A percentile compares a stretch with the other conserved stretches of the same genome.
Conservation (phyloP, 345 rosid species). For the Gossypium rotundifolium region DNA sequence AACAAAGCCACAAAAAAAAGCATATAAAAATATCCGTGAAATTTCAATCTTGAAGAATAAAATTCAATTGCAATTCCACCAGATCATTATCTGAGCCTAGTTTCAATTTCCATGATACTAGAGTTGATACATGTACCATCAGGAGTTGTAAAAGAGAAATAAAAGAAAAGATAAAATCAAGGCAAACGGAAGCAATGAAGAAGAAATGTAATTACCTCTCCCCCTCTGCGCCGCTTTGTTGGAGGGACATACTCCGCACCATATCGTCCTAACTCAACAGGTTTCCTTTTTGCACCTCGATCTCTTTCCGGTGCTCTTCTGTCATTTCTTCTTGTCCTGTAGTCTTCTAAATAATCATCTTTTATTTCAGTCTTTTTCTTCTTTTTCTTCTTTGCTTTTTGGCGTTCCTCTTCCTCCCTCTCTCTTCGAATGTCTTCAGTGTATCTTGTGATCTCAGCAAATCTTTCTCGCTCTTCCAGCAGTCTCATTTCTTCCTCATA, state of each 20-base stretch:
- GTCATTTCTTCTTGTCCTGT: slow-evolving; percentile 46
- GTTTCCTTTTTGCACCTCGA: slow-evolving; percentile 51
- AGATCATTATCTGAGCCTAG: background rate
- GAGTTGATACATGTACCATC: background rate
- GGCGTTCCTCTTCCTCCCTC: slow-evolving; percentile 77
- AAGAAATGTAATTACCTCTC: slow-evolving; percentile 56
- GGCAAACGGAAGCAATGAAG: background rate
- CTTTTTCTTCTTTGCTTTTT: slow-evolving; percentile 80
- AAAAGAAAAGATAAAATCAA: background rate
- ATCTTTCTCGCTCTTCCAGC: slow-evolving; percentile 55
- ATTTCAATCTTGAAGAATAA: background rate
- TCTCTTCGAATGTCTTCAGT: slow-evolving; percentile 70
- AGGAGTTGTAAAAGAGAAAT: background rate
- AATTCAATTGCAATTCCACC: background rate
- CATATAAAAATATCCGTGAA: background rate
- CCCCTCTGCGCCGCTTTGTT: slow-evolving; percentile 84
- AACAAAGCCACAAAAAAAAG: too few species aligned
- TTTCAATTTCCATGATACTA: background rate
- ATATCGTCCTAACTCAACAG: slow-evolving; percentile 45
- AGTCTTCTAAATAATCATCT: slow-evolving; percentile 61
- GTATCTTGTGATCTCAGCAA: slow-evolving; percentile 62
- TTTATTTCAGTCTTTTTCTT: slow-evolving; percentile 49
- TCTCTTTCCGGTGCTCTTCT: slow-evolving; percentile 63
- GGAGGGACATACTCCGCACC: slow-evolving; percentile 53
- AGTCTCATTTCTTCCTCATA: slow-evolving; percentile 38